A percentile compares a stretch with the other conserved stretches of the same genome.
Conservation (phyloP, 495 filamentous ascomycete species). For the Podospora didyma region DNA sequence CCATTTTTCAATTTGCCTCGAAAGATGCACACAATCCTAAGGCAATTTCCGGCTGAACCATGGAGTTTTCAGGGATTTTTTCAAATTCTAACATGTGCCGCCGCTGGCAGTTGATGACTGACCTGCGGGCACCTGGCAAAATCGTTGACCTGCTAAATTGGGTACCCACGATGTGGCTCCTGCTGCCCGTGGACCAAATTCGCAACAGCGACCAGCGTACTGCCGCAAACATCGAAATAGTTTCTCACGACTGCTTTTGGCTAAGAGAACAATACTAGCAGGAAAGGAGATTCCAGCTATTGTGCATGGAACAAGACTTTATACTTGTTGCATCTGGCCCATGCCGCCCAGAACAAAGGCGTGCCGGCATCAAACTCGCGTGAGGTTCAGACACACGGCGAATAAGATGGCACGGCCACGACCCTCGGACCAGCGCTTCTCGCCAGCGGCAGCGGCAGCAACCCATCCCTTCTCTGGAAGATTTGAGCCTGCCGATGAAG, state of each 20-base stretch:
- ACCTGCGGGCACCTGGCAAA: not conserved
- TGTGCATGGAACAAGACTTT: too few species aligned
- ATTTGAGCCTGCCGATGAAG: conserved; percentile 21
- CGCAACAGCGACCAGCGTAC: not conserved
- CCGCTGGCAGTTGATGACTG: not conserved
- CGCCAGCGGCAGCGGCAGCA: too few species aligned
- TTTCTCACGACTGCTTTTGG: too few species aligned
- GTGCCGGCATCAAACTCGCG: conserved; percentile 14
- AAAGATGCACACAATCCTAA: too few species aligned
- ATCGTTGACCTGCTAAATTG: too few species aligned
- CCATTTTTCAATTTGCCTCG: too few species aligned
- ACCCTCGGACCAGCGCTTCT: not conserved
- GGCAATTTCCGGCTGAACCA: too few species aligned
- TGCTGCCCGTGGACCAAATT: too few species aligned
- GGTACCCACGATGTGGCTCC: too few species aligned
- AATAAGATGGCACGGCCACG: not conserved
- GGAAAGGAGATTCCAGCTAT: not conserved
- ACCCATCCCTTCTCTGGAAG: not conserved
- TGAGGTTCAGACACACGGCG: conserved; percentile 4
- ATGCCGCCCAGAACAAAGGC: conserved; percentile 16
- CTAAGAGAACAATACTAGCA: conserved; percentile 5
- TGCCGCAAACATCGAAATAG: not conserved
- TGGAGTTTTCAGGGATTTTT: not conserved
- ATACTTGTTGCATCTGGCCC: not conserved
- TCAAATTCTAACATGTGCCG: not conserved